phyloP scores from a whole-genome alignment of 192 early-diverging fungal species.

The Radiomyces spectabilis region DNA sequence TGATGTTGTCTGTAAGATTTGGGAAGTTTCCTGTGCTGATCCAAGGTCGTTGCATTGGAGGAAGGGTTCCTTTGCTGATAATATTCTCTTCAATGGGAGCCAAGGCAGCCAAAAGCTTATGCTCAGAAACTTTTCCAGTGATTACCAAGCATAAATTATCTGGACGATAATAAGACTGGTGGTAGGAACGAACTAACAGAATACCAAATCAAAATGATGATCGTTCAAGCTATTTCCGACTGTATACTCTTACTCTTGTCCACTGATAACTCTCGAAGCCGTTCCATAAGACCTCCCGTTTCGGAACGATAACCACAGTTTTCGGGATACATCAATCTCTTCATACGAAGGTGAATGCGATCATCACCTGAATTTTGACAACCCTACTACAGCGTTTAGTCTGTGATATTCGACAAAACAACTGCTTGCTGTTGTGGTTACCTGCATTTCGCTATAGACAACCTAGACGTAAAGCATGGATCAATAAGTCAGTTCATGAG shows the following conservation, averaged over 20 bases:
- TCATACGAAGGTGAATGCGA: conserved; percentile 36
- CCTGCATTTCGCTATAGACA: conserved; percentile 63
- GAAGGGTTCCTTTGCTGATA: conserved; percentile 37
- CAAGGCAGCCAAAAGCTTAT: conserved; percentile 33
- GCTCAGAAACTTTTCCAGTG: conserved; percentile 40
- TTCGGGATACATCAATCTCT: conserved; percentile 49
- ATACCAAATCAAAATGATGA: neutral
- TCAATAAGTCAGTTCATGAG: neutral
- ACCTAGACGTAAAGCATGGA: conserved; percentile 16
- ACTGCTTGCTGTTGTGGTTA: too few relatives aligned
- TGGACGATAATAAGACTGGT: conserved; percentile 50
- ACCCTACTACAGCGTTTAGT: conserved; percentile 19
- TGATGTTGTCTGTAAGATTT: conserved; percentile 29
- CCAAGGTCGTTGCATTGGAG: conserved; percentile 48
- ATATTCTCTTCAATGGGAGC: conserved; percentile 45
- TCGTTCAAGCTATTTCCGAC: neutral
- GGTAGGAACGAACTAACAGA: conserved; percentile 32
- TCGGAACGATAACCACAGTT: conserved; percentile 53
- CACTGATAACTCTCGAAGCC: conserved; percentile 43
- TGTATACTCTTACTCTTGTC: conserved; percentile 42
- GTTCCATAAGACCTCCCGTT: conserved; percentile 54
- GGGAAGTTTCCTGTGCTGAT: conserved; percentile 41
- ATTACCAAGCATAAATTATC: conserved; percentile 55
- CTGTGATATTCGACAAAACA: too few relatives aligned
- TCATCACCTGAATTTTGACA: conserved; percentile 37